Evolutionary conservation across 345 rosid species (phyloP).

Genomic region (Populus simonii): DNA sequence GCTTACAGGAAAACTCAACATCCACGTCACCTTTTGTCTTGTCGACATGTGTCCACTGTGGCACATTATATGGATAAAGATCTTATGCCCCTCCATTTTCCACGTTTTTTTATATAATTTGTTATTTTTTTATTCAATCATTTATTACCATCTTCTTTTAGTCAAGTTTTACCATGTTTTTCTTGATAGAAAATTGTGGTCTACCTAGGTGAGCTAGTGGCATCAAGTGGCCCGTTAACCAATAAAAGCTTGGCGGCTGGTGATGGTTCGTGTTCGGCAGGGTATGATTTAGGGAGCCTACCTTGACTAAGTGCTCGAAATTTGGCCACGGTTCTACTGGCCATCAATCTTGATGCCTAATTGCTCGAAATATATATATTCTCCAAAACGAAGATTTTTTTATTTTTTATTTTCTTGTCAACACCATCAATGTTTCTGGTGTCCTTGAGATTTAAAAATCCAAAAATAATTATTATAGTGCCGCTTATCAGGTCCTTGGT

Average conservation of each 20-base stretch:
- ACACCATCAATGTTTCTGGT: too few relatives aligned
- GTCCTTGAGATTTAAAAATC: too few relatives aligned
- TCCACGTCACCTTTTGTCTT: slow-evolving; percentile 13
- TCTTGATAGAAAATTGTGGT: not conserved
- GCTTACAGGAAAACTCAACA: slow-evolving; percentile 11
- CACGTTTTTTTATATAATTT: not conserved
- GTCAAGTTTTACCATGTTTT: not conserved
- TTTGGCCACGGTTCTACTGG: too few relatives aligned
- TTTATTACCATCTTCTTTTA: not conserved
- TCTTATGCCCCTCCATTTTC: not conserved
- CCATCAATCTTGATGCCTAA: too few relatives aligned
- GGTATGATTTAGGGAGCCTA: too few relatives aligned
- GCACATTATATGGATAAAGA: not conserved
- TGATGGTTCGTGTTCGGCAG: not conserved
- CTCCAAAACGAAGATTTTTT: too few relatives aligned
- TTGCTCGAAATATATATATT: too few relatives aligned
- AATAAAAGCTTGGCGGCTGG: not conserved
- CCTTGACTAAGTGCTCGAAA: too few relatives aligned
- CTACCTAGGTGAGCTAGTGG: not conserved
- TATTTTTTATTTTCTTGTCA: too few relatives aligned
- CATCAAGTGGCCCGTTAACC: not conserved
- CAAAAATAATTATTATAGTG: too few relatives aligned
- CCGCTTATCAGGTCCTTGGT: too few relatives aligned
- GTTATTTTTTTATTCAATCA: not conserved
- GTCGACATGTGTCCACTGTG: not conserved